These are phyloP conservation scores for Sicyos edulis DNA, from an alignment of 306 rosid species.

Conservation along the genomic window DNA sequence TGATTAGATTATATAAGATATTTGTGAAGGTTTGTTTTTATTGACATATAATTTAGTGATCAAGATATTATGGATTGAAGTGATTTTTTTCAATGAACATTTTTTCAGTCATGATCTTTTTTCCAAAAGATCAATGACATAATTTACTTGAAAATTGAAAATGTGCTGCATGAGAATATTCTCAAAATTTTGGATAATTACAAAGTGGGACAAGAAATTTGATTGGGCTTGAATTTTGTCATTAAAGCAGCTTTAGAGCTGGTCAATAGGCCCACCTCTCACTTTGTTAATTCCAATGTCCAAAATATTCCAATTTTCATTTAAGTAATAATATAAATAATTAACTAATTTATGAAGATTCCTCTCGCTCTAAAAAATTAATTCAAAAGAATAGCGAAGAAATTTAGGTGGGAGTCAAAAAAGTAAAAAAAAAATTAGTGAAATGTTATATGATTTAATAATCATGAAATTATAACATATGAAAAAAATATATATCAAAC, in stretches of 20 bases:
- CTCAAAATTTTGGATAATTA: background rate
- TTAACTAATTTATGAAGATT: background rate
- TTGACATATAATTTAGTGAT: too few relatives aligned
- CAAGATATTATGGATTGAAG: too few relatives aligned
- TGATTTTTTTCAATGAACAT: too few relatives aligned
- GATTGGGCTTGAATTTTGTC: background rate
- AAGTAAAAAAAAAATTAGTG: too few relatives aligned
- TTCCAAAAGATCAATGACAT: background rate
- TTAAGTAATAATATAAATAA: background rate
- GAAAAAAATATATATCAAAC: too few relatives aligned
- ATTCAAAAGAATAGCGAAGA: background rate
- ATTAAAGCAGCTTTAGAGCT: slow-evolving; percentile 1
- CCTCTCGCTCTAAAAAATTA: background rate
- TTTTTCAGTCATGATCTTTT: background rate
- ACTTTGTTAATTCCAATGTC: background rate
- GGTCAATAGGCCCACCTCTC: slow-evolving; percentile 2
- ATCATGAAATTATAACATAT: too few relatives aligned
- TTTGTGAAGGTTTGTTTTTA: too few relatives aligned
- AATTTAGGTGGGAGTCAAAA: too few relatives aligned
- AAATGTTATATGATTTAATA: too few relatives aligned
- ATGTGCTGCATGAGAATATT: background rate
- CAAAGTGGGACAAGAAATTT: background rate
- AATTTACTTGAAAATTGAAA: background rate
- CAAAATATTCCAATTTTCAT: slow-evolving; percentile 14
- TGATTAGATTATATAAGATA: too few relatives aligned